Conservation (phyloP, 305 asterid species). For the Fraxinus paxiana region DNA sequence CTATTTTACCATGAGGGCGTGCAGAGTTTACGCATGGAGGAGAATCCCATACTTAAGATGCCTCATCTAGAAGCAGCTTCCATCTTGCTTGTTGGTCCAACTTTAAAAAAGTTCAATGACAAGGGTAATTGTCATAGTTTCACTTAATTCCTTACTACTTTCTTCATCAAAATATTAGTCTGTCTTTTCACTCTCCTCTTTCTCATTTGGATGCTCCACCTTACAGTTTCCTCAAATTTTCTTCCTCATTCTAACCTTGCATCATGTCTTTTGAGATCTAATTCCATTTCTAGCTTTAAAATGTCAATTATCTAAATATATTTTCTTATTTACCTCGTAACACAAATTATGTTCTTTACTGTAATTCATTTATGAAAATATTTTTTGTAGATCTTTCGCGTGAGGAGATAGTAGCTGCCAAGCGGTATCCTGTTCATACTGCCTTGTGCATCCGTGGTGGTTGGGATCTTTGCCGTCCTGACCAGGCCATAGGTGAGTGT, state of each 20-base stretch:
- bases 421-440: constrained; percentile 86
- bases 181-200: background rate
- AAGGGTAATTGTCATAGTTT: constrained; percentile 51
- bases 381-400: constrained; percentile 76
- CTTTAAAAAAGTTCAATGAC: constrained; percentile 91
- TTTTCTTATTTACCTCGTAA: background rate
- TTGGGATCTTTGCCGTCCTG: constrained; percentile 95
- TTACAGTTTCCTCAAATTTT: background rate
- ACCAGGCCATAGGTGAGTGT: constrained; percentile 73
- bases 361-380: constrained; percentile 15
- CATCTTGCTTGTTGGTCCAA: constrained; percentile 91
- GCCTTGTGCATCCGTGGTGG: constrained; percentile 89
- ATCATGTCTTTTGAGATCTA: background rate
- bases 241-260: constrained; percentile 15
- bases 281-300: constrained; percentile 3
- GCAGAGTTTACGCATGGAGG: constrained; percentile 98
- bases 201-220: background rate
- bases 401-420: constrained; percentile 75
- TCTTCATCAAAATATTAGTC: constrained; percentile 13
- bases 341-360: background rate
- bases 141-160: constrained; percentile 7
- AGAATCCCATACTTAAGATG: constrained; percentile 96
- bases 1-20: constrained; percentile 29
- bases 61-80: constrained; percentile 93
- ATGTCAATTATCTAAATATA: background rate